Evolutionary conservation across 306 rosid species (phyloP).

Genomic region (Canavalia ensiformis): DNA sequence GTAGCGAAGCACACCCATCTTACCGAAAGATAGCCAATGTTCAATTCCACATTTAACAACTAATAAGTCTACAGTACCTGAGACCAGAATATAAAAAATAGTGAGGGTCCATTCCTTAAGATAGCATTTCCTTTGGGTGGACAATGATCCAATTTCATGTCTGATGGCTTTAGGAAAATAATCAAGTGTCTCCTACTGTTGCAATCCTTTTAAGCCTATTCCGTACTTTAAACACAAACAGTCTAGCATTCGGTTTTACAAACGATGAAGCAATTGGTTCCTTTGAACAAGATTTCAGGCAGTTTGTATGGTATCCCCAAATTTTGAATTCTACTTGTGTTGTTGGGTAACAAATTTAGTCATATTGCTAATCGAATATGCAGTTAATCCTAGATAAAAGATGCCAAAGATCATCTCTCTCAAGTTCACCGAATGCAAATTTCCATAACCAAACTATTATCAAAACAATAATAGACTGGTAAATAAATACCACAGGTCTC

Average conservation of each 20-base stretch:
- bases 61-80: constrained; percentile 87
- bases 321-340: constrained; percentile 84
- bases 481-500: too few species aligned
- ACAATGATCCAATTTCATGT: constrained; percentile 97
- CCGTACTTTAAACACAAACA: constrained; percentile 91
- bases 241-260: constrained; percentile 96
- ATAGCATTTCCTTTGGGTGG: constrained; percentile 97
- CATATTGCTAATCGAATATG: constrained; percentile 97
- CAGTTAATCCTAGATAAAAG: constrained; percentile 87
- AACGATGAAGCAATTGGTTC: constrained; percentile 78
- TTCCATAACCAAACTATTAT: too few species aligned
- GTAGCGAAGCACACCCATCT: constrained; percentile 91
- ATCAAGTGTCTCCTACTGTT: constrained; percentile 94
- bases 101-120: constrained; percentile 95
- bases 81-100: constrained; percentile 85
- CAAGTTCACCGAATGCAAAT: too few species aligned
- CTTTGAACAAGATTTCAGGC: constrained; percentile 93
- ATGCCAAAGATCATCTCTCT: constrained; percentile 27
- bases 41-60: constrained; percentile 78
- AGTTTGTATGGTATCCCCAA: constrained; percentile 95
- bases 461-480: too few species aligned
- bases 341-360: constrained; percentile 92
- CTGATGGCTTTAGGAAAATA: constrained; percentile 94
- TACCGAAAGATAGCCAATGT: constrained; percentile 87
- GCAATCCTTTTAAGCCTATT: constrained; percentile 91